Conservation (phyloP, 257 asterid species). For the Paulownia fortunei region DNA sequence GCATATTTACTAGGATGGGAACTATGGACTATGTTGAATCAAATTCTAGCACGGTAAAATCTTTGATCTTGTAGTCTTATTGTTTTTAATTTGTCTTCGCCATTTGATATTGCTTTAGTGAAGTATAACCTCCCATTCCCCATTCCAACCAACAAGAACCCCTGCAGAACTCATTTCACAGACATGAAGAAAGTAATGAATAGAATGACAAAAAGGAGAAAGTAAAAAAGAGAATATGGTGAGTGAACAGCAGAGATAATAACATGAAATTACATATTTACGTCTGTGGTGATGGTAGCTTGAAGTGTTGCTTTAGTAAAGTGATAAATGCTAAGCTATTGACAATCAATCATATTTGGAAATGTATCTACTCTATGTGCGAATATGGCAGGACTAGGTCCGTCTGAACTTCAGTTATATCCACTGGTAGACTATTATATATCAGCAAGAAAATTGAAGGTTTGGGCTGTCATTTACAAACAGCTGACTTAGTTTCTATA, state of each 20-base stretch:
- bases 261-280: neutral
- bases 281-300: neutral
- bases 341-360: neutral
- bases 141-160: neutral
- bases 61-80: constrained; percentile 8
- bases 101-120: constrained; percentile 1
- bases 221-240: neutral
- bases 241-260: neutral
- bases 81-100: constrained; percentile 21
- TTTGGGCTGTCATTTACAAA: constrained; percentile 2
- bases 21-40: constrained; percentile 88
- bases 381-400: constrained; percentile 4
- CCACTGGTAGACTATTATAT: neutral
- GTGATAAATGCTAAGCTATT: neutral
- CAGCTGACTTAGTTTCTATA: constrained; percentile 1
- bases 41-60: constrained; percentile 90
- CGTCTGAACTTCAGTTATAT: neutral
- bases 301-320: neutral
- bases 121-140: constrained; percentile 6
- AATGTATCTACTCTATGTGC: neutral
- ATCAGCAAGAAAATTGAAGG: neutral
- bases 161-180: constrained; percentile 5
- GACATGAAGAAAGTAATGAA: constrained; percentile 8
- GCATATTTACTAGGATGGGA: constrained; percentile 99
- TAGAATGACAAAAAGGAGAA: neutral